Evolutionary conservation across 495 filamentous ascomycete species (phyloP).

Genomic region (Collariella sp.): DNA sequence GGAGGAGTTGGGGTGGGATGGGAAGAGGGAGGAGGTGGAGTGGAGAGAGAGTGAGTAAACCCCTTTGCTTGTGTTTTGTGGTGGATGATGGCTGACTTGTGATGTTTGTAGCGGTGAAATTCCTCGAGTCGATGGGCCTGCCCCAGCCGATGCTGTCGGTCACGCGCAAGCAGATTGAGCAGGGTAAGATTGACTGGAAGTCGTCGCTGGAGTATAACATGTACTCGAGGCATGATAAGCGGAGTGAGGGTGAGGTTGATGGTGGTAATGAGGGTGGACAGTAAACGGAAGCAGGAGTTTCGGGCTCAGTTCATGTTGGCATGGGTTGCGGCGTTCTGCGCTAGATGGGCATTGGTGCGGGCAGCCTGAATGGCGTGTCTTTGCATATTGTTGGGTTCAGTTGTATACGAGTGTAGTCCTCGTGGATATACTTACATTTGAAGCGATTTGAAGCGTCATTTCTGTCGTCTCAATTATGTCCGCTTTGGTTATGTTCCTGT

Average conservation of each 20-base stretch:
- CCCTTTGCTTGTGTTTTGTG: not conserved
- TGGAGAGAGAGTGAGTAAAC: slow-evolving; percentile 63
- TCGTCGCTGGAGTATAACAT: slow-evolving; percentile 61
- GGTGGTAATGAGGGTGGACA: not conserved
- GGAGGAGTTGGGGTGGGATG: slow-evolving; percentile 78
- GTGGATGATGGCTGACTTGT: not conserved
- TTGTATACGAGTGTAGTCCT: too few relatives aligned
- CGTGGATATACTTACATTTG: too few relatives aligned
- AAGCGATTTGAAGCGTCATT: too few relatives aligned
- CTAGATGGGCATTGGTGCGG: too few relatives aligned
- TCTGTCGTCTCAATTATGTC: too few relatives aligned
- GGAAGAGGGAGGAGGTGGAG: slow-evolving; percentile 64
- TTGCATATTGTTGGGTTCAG: too few relatives aligned
- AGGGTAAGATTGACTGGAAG: slow-evolving; percentile 60
- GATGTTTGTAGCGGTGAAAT: slow-evolving; percentile 45
- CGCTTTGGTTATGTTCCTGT: too few relatives aligned
- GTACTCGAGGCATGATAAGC: slow-evolving; percentile 59
- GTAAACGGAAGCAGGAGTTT: too few relatives aligned
- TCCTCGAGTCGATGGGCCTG: slow-evolving; percentile 80
- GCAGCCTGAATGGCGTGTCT: too few relatives aligned
- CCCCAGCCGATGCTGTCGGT: slow-evolving; percentile 63
- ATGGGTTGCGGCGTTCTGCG: too few relatives aligned
- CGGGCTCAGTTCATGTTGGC: too few relatives aligned
- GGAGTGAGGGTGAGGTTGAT: slow-evolving; percentile 15
- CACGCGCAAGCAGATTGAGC: slow-evolving; percentile 69